Conservation (phyloP, 2,329 filamentous ascomycete genomes). For the Gaeumannomyces sp. region DNA sequence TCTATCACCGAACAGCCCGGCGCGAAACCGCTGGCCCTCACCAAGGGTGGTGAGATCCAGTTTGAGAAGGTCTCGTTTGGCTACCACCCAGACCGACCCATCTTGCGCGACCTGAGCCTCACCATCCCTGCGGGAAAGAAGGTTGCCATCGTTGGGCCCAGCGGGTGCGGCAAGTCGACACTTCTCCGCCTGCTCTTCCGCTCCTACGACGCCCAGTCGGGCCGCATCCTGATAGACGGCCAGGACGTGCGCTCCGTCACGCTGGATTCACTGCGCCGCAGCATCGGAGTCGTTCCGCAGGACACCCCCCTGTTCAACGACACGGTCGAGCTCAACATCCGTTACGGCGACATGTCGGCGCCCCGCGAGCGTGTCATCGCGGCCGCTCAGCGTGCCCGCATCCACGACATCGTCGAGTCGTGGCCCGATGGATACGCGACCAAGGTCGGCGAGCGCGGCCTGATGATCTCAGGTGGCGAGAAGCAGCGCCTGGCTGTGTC, state of each 20-base stretch:
- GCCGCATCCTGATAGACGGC: slow-evolving; percentile 83
- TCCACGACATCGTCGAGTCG: slow-evolving; percentile 73
- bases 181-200: slow-evolving; percentile 86
- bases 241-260: slow-evolving; percentile 84
- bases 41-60: slow-evolving; percentile 76
- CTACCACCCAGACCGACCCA: slow-evolving; percentile 80
- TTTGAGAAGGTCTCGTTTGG: slow-evolving; percentile 96
- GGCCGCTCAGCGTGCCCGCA: slow-evolving; percentile 74
- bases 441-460: slow-evolving; percentile 58
- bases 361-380: slow-evolving; percentile 64
- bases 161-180: slow-evolving; percentile 93
- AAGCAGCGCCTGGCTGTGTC: slow-evolving; percentile 49
- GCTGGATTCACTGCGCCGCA: slow-evolving; percentile 72
- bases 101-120: slow-evolving; percentile 75
- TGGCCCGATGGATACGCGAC: slow-evolving; percentile 87
- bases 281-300: slow-evolving; percentile 94
- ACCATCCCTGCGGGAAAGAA: slow-evolving; percentile 95
- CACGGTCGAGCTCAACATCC: slow-evolving; percentile 91
- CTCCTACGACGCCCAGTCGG: slow-evolving; percentile 82
- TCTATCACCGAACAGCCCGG: slow-evolving; percentile 70
- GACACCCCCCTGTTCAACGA: slow-evolving; percentile 97
- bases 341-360: slow-evolving; percentile 79
- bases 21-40: slow-evolving; percentile 66
- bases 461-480: slow-evolving; percentile 45
- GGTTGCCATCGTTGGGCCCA: slow-evolving; percentile 89